Conservation (phyloP, 352 stramenopile species). For the Globisporangium abappressorium region DNA sequence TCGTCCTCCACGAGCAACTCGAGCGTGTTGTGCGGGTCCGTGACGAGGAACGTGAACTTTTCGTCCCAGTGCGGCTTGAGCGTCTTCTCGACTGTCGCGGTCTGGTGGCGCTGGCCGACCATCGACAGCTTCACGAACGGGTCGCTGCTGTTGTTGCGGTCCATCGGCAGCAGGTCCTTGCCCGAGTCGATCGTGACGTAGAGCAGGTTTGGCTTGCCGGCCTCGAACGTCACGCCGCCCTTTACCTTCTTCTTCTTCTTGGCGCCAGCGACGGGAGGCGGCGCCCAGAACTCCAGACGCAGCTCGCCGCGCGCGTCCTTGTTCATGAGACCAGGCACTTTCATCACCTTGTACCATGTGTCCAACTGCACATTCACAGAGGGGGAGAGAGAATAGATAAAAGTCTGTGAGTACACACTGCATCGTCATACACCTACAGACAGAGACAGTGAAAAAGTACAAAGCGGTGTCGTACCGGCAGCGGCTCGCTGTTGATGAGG, state of each 20-base stretch:
- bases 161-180: slow-evolving; percentile 78
- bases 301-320: slow-evolving; percentile 59
- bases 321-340: slow-evolving; percentile 41
- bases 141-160: slow-evolving; percentile 75
- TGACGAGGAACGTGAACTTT: slow-evolving; percentile 54
- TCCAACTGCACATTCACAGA: slow-evolving; percentile 17
- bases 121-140: slow-evolving; percentile 81
- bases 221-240: slow-evolving; percentile 6
- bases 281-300: slow-evolving; percentile 36
- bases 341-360: slow-evolving; percentile 49
- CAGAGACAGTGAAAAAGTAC: not conserved
- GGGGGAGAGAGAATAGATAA: not conserved
- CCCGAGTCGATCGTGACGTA: slow-evolving; percentile 74
- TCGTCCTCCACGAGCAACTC: slow-evolving; percentile 64
- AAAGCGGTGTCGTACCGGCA: slow-evolving; percentile 11
- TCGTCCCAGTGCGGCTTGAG: slow-evolving; percentile 80
- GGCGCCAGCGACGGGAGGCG: not conserved
- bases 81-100: slow-evolving; percentile 62
- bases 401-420: not conserved
- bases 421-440: not conserved
- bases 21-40: slow-evolving; percentile 41
- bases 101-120: slow-evolving; percentile 70
- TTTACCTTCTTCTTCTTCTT: slow-evolving; percentile 10
- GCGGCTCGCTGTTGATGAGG: slow-evolving; percentile 27
- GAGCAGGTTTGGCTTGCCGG: slow-evolving; percentile 47